Evolutionary conservation across 306 rosid species (phyloP).

Genomic region (Myrica gale): DNA sequence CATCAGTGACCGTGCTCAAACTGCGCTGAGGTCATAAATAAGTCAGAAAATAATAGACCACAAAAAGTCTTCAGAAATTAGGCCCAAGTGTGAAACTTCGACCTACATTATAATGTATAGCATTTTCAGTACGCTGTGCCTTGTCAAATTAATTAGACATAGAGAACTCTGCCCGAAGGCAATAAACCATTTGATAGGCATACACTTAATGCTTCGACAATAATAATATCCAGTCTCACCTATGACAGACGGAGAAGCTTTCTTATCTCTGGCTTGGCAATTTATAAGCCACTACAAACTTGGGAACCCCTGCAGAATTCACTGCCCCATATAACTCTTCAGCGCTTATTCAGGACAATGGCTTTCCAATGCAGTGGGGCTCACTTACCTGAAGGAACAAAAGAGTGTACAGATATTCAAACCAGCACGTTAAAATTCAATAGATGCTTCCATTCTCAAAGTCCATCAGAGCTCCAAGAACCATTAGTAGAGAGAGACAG

Average conservation of each 20-base stretch:
- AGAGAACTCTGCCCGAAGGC: not conserved
- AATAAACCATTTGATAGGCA: not conserved
- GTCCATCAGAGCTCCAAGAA: not conserved
- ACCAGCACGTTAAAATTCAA: not conserved
- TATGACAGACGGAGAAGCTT: not conserved
- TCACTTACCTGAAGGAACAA: conserved; percentile 22
- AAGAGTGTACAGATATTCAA: not conserved
- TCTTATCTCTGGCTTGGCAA: not conserved
- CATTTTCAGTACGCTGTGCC: too few species aligned
- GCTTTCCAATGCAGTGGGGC: not conserved
- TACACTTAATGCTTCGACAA: not conserved
- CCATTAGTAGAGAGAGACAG: not conserved
- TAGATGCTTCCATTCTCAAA: not conserved
- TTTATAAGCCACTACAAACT: not conserved
- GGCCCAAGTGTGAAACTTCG: too few species aligned
- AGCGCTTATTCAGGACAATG: not conserved
- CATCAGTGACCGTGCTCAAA: too few species aligned
- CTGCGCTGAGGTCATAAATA: too few species aligned
- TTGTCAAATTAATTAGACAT: too few species aligned
- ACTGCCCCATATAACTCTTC: not conserved
- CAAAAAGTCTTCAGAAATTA: too few species aligned
- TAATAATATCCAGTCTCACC: not conserved
- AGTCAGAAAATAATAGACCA: too few species aligned
- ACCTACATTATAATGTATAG: too few species aligned
- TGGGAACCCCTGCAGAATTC: not conserved